phyloP scores from a whole-genome alignment of 1,284 basidiomycete genomes.

The Cutaneotrichosporon spelunceum region DNA sequence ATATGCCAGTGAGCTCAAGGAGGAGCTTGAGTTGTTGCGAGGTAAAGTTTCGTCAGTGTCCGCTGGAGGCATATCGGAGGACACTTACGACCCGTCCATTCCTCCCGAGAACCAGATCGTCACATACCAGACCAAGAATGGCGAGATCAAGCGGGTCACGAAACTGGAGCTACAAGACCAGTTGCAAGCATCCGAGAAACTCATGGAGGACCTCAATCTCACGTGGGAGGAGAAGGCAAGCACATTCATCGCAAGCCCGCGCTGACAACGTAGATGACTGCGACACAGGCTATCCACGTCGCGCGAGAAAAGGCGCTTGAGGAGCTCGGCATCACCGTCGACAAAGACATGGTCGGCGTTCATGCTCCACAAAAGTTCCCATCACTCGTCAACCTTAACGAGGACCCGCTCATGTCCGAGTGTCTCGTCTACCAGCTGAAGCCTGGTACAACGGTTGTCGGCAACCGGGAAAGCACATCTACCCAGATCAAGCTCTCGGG shows the following conservation, averaged over 20 bases:
- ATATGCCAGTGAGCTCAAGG: slow-evolving; percentile 89
- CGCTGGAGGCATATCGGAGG: slow-evolving; percentile 57
- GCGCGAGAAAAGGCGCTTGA: slow-evolving; percentile 96
- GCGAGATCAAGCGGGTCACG: slow-evolving; percentile 89
- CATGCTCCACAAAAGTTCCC: slow-evolving; percentile 99
- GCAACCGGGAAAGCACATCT: slow-evolving; percentile 72
- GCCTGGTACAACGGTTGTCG: slow-evolving; percentile 77
- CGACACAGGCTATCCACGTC: slow-evolving; percentile 91
- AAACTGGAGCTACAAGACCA: slow-evolving; percentile 44
- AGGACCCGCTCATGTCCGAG: slow-evolving; percentile 59
- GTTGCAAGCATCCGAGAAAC: slow-evolving; percentile 73
- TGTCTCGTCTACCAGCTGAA: slow-evolving; percentile 95
- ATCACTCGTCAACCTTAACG: slow-evolving; percentile 92
- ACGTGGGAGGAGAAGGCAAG: slow-evolving; percentile 88
- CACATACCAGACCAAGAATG: slow-evolving; percentile 87
- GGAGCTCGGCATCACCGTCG: slow-evolving; percentile 94
- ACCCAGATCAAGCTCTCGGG: slow-evolving; percentile 92
- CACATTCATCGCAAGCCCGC: slow-evolving; percentile 30
- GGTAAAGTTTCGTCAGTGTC: slow-evolving; percentile 40
- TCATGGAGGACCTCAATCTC: slow-evolving; percentile 93
- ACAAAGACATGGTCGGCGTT: slow-evolving; percentile 67
- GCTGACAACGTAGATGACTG: slow-evolving; percentile 55
- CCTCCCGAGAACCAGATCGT: slow-evolving; percentile 95
- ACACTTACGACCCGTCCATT: slow-evolving; percentile 78
- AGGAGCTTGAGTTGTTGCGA: slow-evolving; percentile 72